Percentiles rank a stretch among this genome's conserved stretches.
These are phyloP conservation scores for Salix arbutifolia DNA, from an alignment of 345 rosid genomes.

Conservation along the genomic window DNA sequence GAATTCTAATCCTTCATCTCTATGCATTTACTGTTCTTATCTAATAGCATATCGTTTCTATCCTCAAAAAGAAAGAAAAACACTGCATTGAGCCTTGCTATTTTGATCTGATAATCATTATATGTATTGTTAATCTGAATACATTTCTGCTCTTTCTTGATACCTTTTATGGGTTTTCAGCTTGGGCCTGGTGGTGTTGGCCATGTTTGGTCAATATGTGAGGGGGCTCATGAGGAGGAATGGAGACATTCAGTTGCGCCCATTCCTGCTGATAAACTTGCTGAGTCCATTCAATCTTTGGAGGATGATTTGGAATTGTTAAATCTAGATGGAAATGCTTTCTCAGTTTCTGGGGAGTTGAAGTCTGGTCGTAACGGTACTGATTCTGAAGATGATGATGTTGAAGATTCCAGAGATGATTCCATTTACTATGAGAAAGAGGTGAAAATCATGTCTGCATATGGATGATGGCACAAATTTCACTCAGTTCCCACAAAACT, in stretches of 20 bases:
- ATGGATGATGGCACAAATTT: neutral
- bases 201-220: conserved; percentile 72
- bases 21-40: too few species aligned
- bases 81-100: neutral
- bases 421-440: conserved; percentile 72
- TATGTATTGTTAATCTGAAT: neutral
- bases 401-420: conserved; percentile 57
- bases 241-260: conserved; percentile 98
- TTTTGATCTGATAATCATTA: neutral
- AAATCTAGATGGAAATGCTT: conserved; percentile 50
- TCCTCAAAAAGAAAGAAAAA: neutral
- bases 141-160: neutral
- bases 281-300: conserved; percentile 48
- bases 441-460: conserved; percentile 30
- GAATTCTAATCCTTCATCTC: too few species aligned
- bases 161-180: conserved; percentile 26
- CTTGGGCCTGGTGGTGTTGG: conserved; percentile 91
- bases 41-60: too few species aligned
- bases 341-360: conserved; percentile 58
- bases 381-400: conserved; percentile 48
- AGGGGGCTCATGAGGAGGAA: conserved; percentile 80
- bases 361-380: conserved; percentile 45
- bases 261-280: conserved; percentile 66
- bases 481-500: conserved; percentile 5
- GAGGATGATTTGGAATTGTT: conserved; percentile 59